These are phyloP conservation scores for Klebsormidium nitens DNA, from an alignment of 139 green algal species.

Conservation along the genomic window DNA sequence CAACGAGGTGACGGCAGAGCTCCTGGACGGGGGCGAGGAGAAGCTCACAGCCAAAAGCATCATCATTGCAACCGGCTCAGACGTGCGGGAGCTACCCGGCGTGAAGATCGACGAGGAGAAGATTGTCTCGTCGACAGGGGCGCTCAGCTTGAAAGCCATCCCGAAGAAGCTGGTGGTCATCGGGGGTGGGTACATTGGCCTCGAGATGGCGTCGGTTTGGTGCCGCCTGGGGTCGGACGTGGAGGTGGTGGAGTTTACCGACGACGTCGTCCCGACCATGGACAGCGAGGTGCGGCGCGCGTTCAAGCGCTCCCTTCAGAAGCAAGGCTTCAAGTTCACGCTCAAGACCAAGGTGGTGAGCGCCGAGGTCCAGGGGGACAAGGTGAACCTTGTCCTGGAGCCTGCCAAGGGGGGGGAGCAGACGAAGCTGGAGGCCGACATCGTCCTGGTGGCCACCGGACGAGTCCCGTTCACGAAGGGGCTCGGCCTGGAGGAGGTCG, in stretches of 20 bases:
- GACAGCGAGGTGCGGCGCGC: constrained; percentile 72
- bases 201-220: constrained; percentile 98
- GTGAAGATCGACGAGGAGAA: constrained; percentile 91
- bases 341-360: constrained; percentile 61
- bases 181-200: constrained; percentile 89
- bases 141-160: constrained; percentile 77
- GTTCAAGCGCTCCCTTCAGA: constrained; percentile 87
- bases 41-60: constrained; percentile 82
- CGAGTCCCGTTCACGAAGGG: constrained; percentile 47
- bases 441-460: constrained; percentile 89
- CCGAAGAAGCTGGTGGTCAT: constrained; percentile 93
- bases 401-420: constrained; percentile 49
- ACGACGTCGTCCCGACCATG: constrained; percentile 87
- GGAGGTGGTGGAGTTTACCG: constrained; percentile 92
- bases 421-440: constrained; percentile 71
- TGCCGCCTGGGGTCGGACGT: constrained; percentile 81
- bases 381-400: constrained; percentile 61
- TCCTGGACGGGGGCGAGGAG: constrained; percentile 57
- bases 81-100: constrained; percentile 66
- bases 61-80: constrained; percentile 92
- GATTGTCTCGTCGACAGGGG: constrained; percentile 96
- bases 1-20: constrained; percentile 77
- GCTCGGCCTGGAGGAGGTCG: constrained; percentile 81
- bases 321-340: constrained; percentile 98
- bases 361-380: constrained; percentile 51